A percentile compares a stretch with the other conserved stretches of the same genome.
Conservation (phyloP, 257 asterid genomes). For the Anisodus acutangulus region DNA sequence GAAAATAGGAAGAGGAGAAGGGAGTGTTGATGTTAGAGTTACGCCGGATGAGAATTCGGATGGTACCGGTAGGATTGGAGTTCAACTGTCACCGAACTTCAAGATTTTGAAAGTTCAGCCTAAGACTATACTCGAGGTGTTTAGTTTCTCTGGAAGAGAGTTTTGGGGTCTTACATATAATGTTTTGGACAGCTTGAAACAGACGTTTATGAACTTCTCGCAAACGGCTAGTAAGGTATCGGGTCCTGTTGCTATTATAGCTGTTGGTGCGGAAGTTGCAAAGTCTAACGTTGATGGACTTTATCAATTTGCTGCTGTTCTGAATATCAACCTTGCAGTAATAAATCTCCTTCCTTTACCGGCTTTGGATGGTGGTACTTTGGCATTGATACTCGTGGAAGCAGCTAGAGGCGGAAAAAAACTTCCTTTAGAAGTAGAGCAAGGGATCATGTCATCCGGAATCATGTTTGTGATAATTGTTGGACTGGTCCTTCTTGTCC, state of each 20-base stretch:
- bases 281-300: constrained; percentile 89
- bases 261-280: constrained; percentile 98
- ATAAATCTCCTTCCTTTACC: constrained; percentile 95
- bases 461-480: constrained; percentile 69
- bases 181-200: constrained; percentile 80
- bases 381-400: constrained; percentile 82
- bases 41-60: constrained; percentile 80
- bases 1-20: constrained; percentile 63
- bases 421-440: constrained; percentile 87
- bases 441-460: constrained; percentile 89
- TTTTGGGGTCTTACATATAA: constrained; percentile 77
- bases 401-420: constrained; percentile 96
- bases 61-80: constrained; percentile 91
- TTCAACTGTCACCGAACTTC: constrained; percentile 80
- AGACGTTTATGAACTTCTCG: constrained; percentile 82
- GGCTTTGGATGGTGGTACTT: constrained; percentile 91
- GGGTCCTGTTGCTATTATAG: constrained; percentile 95
- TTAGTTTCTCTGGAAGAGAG: constrained; percentile 76
- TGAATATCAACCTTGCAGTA: constrained; percentile 90
- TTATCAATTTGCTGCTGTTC: constrained; percentile 85
- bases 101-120: constrained; percentile 70
- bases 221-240: constrained; percentile 95
- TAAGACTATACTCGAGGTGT: constrained; percentile 58
- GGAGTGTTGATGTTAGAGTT: constrained; percentile 55
- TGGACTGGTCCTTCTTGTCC: constrained; percentile 82